Evolutionary conservation across 306 rosid species (phyloP), one percentile per base, ranked within the genome.

Genomic region (Erythrophleum fordii): DNA sequence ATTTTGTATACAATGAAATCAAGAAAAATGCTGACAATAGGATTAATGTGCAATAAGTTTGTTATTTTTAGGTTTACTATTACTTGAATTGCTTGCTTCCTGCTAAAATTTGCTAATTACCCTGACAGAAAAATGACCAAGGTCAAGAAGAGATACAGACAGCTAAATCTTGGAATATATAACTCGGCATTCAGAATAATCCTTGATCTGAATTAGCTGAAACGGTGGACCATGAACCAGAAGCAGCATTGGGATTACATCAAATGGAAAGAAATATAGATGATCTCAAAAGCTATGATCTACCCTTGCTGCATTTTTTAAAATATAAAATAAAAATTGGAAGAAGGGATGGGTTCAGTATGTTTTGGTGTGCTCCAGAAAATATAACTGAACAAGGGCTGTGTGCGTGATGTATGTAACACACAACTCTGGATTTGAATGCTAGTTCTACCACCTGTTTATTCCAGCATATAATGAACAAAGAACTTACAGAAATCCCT

Each of bases 401-500:
- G 26, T 25, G 23, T 39, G 46, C 9, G 58, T n/a, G 51, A 46
- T 65, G 70, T 60, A 69, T 53, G 44, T 12, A 75, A 26, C 14
- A 11, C 18, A 22, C 11, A 59, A 69, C 67, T 23, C 18, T 18
- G 22, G 69, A 28, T 58, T 74, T 46, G 66, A 28, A 39, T 16
- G 28, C 23, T n/a, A 51, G 51, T 41, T 66, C 29, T 41, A 20
- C 29, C 72, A 41, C n/a, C 74, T 1, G 16, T 69, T 59, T n/a
- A 26, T 16, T 42, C 69, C 82, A 61, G 28, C 18, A 59, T 62
- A 61, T 29, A 67, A 35, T 26, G 69, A 60, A 77, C 65, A 67
- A 52, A 45, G 62, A 28, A 78, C 82, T 88, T 85, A 88, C 89
- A 80, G 84, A 70, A 69, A 17, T 9, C 53, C 87, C 89, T 80